Conservation (phyloP, 2,329 filamentous ascomycete species). For the Microthyrium microscopicum region DNA sequence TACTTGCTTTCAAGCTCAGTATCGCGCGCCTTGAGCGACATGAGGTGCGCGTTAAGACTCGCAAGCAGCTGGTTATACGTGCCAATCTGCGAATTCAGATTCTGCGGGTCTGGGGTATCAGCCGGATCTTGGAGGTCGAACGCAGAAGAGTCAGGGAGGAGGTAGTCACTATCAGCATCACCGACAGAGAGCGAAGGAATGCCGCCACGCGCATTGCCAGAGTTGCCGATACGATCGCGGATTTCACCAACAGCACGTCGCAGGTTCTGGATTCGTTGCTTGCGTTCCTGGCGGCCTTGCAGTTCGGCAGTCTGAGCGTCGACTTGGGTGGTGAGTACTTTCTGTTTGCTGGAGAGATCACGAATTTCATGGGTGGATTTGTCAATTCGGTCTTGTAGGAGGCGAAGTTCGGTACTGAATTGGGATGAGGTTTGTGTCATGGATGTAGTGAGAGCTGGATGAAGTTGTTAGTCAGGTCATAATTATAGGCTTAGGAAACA, state of each 20-base stretch:
- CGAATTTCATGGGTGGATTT: constrained; percentile 66
- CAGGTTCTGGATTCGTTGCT: constrained; percentile 62
- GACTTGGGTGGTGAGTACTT: constrained; percentile 57
- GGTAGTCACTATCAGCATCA: constrained; percentile 17
- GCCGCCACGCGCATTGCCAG: not conserved
- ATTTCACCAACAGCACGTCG: constrained; percentile 57
- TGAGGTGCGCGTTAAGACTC: constrained; percentile 49
- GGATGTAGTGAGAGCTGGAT: constrained; percentile 61
- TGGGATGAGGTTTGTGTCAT: constrained; percentile 62
- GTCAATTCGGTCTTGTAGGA: constrained; percentile 73
- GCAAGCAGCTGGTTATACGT: constrained; percentile 56
- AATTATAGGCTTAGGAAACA: constrained; percentile 3
- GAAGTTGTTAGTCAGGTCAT: constrained; percentile 18
- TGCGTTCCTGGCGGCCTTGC: constrained; percentile 45
- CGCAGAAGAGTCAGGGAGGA: not conserved
- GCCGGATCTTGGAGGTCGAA: constrained; percentile 1
- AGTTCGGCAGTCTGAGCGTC: constrained; percentile 53
- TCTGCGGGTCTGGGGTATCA: too few relatives aligned
- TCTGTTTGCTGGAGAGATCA: constrained; percentile 60
- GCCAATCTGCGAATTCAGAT: constrained; percentile 47
- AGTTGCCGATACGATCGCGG: constrained; percentile 25
- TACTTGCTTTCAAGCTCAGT: constrained; percentile 79
- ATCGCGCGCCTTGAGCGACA: constrained; percentile 58
- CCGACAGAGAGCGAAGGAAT: too few relatives aligned
- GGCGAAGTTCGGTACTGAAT: constrained; percentile 64